Conservation (phyloP, 257 asterid genomes). For the Schizonepeta tenuifolia region DNA sequence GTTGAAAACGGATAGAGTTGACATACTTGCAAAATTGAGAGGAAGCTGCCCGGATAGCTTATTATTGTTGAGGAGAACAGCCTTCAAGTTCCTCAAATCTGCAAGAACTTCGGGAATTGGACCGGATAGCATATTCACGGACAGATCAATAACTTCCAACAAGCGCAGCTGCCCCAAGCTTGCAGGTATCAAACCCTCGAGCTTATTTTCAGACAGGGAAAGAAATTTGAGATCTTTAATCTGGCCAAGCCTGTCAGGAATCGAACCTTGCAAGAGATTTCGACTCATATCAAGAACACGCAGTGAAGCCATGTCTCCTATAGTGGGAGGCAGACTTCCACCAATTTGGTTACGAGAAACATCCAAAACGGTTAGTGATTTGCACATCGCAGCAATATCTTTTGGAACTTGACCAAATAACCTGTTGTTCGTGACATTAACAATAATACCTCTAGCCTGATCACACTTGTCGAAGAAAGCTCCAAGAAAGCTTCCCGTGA, state of each 20-base stretch:
- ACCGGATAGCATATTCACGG: constrained; percentile 68
- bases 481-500: constrained; percentile 67
- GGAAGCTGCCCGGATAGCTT: constrained; percentile 81
- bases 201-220: constrained; percentile 71
- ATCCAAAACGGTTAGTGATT: constrained; percentile 61
- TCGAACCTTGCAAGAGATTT: constrained; percentile 65
- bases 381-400: constrained; percentile 58
- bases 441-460: constrained; percentile 56
- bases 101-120: constrained; percentile 71
- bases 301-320: constrained; percentile 62
- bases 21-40: constrained; percentile 49
- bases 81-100: constrained; percentile 60
- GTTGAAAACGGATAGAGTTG: constrained; percentile 58
- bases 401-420: constrained; percentile 70
- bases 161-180: constrained; percentile 62
- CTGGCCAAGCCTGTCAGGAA: constrained; percentile 69
- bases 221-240: constrained; percentile 62
- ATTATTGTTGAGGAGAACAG: constrained; percentile 74
- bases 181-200: constrained; percentile 70
- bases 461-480: constrained; percentile 66
- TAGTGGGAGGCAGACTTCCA: constrained; percentile 62
- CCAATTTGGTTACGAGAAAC: constrained; percentile 64
- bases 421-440: constrained; percentile 64
- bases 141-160: constrained; percentile 74
- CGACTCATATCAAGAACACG: constrained; percentile 66